Conservation (phyloP, 148 eudicot species). For the Cornus florida region DNA sequence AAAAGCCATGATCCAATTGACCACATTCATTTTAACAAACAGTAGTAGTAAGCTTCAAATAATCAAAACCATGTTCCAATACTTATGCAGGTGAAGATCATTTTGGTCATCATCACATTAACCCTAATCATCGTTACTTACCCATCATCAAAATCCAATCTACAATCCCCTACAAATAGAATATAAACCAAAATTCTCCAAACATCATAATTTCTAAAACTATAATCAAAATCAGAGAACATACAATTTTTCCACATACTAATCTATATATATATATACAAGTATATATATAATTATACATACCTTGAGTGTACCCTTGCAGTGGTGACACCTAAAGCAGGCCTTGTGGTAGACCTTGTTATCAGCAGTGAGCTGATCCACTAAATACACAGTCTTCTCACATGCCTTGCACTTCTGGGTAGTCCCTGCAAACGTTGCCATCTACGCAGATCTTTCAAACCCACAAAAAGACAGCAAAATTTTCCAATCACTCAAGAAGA, state of each 20-base stretch:
- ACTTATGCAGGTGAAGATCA: background rate
- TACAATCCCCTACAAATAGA: background rate
- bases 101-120: background rate
- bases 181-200: background rate
- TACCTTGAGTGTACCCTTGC: slow-evolving; percentile 93
- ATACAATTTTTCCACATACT: background rate
- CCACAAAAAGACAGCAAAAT: background rate
- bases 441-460: slow-evolving; percentile 17
- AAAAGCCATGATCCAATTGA: slow-evolving; percentile 9
- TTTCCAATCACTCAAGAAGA: background rate
- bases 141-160: background rate
- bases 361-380: slow-evolving; percentile 89
- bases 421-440: slow-evolving; percentile 88
- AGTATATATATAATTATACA: background rate
- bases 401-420: slow-evolving; percentile 92
- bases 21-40: background rate
- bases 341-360: slow-evolving; percentile 74
- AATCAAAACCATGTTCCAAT: background rate
- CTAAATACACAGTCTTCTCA: slow-evolving; percentile 87
- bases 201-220: background rate
- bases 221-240: background rate
- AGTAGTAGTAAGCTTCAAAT: background rate
- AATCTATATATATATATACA: background rate
- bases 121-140: background rate
- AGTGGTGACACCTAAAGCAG: slow-evolving; percentile 96